Evolutionary conservation across 352 stramenopile species (phyloP).

Genomic region (Globisporangium megalacanthum): DNA sequence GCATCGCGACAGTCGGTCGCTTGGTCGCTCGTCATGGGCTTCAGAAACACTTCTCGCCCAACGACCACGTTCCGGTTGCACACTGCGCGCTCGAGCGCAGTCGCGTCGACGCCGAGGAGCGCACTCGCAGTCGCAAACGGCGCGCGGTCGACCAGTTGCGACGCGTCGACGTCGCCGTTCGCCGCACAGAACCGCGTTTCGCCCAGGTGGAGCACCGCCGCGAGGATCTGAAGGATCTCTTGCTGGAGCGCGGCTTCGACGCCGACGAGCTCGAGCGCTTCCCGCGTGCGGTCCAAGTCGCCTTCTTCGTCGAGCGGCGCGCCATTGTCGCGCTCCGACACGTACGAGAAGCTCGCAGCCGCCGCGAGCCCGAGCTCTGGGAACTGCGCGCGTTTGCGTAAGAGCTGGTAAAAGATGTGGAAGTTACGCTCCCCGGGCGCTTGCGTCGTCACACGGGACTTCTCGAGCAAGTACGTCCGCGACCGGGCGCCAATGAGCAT

Average conservation of each 20-base stretch:
- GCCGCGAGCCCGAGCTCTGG: slow-evolving; percentile 49
- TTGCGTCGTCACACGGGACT: slow-evolving; percentile 94
- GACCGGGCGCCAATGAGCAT: slow-evolving; percentile 91
- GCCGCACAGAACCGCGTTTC: slow-evolving; percentile 83
- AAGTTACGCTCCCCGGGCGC: slow-evolving; percentile 93
- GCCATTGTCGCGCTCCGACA: slow-evolving; percentile 69
- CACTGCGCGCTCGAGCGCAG: slow-evolving; percentile 90
- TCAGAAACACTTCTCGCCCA: slow-evolving; percentile 43
- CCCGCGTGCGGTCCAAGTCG: slow-evolving; percentile 79
- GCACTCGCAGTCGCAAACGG: slow-evolving; percentile 45
- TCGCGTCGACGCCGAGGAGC: slow-evolving; percentile 86
- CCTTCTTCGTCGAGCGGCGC: slow-evolving; percentile 52
- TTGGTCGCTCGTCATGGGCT: slow-evolving; percentile 50
- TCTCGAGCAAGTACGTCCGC: slow-evolving; percentile 96
- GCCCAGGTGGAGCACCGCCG: slow-evolving; percentile 93
- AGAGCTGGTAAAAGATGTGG: slow-evolving; percentile 95
- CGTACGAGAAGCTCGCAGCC: slow-evolving; percentile 2
- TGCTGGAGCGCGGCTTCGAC: slow-evolving; percentile 79
- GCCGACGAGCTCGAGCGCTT: slow-evolving; percentile 72
- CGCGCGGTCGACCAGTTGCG: slow-evolving; percentile 37
- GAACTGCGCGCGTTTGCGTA: slow-evolving; percentile 46
- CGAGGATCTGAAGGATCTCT: slow-evolving; percentile 89
- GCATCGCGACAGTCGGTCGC: slow-evolving; percentile 85
- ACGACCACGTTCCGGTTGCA: slow-evolving; percentile 86
- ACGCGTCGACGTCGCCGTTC: slow-evolving; percentile 76